A percentile compares a stretch with the other conserved stretches of the same genome.
phyloP scores from a whole-genome alignment of 2,329 filamentous ascomycete genomes.

The Penicillium frequentans region DNA sequence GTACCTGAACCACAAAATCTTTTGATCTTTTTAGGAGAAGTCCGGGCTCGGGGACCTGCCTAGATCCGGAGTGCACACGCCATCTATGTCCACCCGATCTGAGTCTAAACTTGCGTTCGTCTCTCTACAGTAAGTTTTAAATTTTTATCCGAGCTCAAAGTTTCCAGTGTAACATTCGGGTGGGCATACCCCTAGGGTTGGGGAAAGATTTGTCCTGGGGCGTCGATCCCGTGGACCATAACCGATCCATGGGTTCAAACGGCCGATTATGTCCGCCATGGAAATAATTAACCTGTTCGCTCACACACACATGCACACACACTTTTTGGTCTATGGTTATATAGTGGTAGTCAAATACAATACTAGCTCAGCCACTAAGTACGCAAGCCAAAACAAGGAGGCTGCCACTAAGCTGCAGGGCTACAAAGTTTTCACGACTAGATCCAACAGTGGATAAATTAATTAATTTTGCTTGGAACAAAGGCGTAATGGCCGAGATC shows the following conservation, averaged over 20 bases:
- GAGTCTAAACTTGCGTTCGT: neutral
- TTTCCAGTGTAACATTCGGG: neutral
- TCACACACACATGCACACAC: too few species aligned
- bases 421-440: neutral
- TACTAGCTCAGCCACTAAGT: neutral
- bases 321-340: too few species aligned
- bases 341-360: neutral
- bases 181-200: neutral
- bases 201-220: neutral
- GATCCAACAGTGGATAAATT: neutral
- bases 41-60: conserved; percentile 1
- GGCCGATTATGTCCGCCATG: neutral
- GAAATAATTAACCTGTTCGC: neutral
- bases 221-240: neutral
- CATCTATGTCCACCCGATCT: conserved; percentile 3
- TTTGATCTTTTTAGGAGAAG: neutral
- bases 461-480: neutral
- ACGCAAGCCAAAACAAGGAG: neutral
- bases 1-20: neutral
- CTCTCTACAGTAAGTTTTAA: neutral
- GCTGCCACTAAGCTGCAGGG: neutral
- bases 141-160: neutral
- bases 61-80: conserved; percentile 9
- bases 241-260: neutral
- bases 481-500: neutral